phyloP scores from a whole-genome alignment of 805 yeast genomes.

The Pichia phayaonensis region DNA sequence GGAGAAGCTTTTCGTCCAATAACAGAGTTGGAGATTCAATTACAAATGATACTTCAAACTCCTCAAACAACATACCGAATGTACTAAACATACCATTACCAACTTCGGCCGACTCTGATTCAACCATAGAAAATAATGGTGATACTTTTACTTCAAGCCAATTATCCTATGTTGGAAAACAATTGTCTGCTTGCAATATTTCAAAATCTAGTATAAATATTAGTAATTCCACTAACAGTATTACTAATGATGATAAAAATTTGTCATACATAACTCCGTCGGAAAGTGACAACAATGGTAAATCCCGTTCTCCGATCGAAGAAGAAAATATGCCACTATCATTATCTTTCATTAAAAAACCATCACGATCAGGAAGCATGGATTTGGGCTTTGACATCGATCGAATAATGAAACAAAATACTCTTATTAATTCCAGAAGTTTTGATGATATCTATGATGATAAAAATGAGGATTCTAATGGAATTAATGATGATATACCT shows the following conservation, averaged over 20 bases:
- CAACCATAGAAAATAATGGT: not conserved
- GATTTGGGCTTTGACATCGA: slow-evolving; percentile 19
- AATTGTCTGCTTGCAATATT: not conserved
- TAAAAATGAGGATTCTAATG: not conserved
- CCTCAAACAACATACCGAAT: not conserved
- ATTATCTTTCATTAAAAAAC: slow-evolving; percentile 26
- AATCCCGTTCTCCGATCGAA: not conserved
- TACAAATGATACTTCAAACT: not conserved
- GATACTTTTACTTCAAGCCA: not conserved
- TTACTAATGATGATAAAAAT: slow-evolving; percentile 11
- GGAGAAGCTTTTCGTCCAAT: not conserved
- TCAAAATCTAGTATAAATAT: not conserved
- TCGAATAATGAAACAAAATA: slow-evolving; percentile 26
- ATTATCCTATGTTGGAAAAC: not conserved
- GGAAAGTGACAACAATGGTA: not conserved
- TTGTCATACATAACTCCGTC: not conserved
- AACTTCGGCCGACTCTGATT: not conserved
- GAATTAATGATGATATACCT: not conserved
- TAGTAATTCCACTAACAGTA: not conserved
- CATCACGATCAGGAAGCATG: slow-evolving; percentile 24
- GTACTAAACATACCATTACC: not conserved
- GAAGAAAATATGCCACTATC: slow-evolving; percentile 25
- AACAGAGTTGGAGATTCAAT: not conserved
- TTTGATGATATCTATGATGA: not conserved
- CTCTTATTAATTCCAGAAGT: slow-evolving; percentile 21